Evolutionary conservation across 1,284 basidiomycete species (phyloP), one percentile per base, ranked within the genome.

Genomic region (Irpex rosettiformis): DNA sequence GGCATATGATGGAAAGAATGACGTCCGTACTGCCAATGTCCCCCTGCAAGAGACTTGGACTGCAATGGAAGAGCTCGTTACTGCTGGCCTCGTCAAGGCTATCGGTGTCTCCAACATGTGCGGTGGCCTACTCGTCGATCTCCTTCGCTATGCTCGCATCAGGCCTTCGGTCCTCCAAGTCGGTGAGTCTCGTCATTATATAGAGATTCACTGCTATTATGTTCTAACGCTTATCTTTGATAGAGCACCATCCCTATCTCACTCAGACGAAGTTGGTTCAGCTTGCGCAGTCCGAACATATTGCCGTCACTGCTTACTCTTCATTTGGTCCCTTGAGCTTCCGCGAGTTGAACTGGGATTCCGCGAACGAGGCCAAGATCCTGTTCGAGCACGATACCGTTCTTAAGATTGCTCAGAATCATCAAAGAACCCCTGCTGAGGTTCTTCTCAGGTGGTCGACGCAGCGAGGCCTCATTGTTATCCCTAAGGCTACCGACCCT

Each of bases 241-340:
- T 49, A 69, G 66, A 69, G 52, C 63, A 66, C 57, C 67, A 69
- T 51, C 67, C 67, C 3, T 69, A 69, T 59, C 66, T 65, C 27
- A 61, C 60, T 2, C 67, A 69, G 55, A 33, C 22, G 21, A 61
- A 61, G 25, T 60, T 64, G 8, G 64, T 67, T 10, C 56, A 62
- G 54, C 65, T 61, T 51, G 67, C 67, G 4, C 65, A 63, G 11
- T 56, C 59, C 3, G 63, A 65, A 33, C 62, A 61, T 27, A 40
- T 69, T 33, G 63, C 60, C 6, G 67, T 69, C 3, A 69, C 66
- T 37, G 67, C 64, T 4, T 69, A 69, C 62, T 64, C 62, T 6
- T 69, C 67, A 5, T 69, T 69, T 59, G 67, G 67, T 1, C 67
- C 67, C 13, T 64, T 65, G 54, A 63, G 66, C 52, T 67, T 66